phyloP scores from a whole-genome alignment of 1,284 basidiomycete genomes.

The Pascua sp. region DNA sequence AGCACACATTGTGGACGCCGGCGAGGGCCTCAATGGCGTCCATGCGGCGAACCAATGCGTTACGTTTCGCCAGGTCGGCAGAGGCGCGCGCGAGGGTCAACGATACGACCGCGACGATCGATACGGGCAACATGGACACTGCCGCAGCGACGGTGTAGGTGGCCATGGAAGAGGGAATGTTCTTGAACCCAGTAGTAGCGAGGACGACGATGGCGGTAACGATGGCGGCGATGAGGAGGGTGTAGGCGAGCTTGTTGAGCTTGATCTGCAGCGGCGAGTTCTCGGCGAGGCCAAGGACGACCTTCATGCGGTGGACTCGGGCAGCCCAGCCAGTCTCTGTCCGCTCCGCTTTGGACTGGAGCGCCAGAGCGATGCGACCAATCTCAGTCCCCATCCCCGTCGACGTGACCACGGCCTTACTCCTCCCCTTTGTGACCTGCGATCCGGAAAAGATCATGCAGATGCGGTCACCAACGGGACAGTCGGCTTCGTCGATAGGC shows the following conservation, averaged over 20 bases:
- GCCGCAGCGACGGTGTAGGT: constrained; percentile 55
- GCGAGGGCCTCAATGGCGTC: constrained; percentile 60
- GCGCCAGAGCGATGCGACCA: constrained; percentile 58
- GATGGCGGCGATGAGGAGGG: constrained; percentile 59
- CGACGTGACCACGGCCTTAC: constrained; percentile 57
- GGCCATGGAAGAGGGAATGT: constrained; percentile 49
- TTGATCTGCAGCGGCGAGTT: constrained; percentile 64
- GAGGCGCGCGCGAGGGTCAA: constrained; percentile 49
- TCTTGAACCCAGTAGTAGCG: constrained; percentile 54
- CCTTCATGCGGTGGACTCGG: constrained; percentile 47
- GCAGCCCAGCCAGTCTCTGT: constrained; percentile 45
- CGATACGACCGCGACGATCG: constrained; percentile 51
- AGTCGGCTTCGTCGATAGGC: constrained; percentile 46
- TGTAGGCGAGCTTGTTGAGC: constrained; percentile 59
- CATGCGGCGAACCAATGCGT: constrained; percentile 54
- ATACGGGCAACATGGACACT: constrained; percentile 57
- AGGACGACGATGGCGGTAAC: constrained; percentile 61
- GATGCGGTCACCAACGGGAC: constrained; percentile 54
- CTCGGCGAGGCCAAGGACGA: constrained; percentile 51
- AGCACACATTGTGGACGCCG: constrained; percentile 61
- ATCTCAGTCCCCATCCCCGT: constrained; percentile 68
- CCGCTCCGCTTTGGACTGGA: constrained; percentile 47
- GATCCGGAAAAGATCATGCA: constrained; percentile 57
- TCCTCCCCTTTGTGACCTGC: constrained; percentile 64
- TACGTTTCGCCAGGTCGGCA: constrained; percentile 50